These are phyloP conservation scores for Citrus reticulata DNA, from an alignment of 345 rosid species.

Conservation along the genomic window DNA sequence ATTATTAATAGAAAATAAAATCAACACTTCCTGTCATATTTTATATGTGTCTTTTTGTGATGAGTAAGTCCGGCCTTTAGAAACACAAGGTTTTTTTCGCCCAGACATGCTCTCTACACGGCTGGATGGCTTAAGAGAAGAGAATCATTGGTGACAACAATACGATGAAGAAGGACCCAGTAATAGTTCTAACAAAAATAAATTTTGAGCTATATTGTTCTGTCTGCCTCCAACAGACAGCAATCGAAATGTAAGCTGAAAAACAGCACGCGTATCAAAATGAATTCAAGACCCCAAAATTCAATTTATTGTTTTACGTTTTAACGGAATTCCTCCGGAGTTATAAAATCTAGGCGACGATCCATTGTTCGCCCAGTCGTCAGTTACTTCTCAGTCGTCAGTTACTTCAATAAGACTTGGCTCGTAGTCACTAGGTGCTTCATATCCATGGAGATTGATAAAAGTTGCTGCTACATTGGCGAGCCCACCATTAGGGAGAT, in stretches of 20 bases:
- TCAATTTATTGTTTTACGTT: slow-evolving; percentile 1
- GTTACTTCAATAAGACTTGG: slow-evolving; percentile 75
- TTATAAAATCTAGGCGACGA: neutral
- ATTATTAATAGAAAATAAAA: no score
- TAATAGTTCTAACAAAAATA: neutral
- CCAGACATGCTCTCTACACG: neutral
- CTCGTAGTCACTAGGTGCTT: slow-evolving; percentile 84
- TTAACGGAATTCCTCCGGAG: neutral
- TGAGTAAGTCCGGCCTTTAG: no score
- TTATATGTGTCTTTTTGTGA: no score
- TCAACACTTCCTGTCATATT: no score
- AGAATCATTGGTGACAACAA: neutral
- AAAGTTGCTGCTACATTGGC: slow-evolving; percentile 98
- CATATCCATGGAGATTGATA: slow-evolving; percentile 87
- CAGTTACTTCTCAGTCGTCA: slow-evolving; percentile 59
- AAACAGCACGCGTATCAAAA: neutral
- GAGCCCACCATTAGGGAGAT: slow-evolving; percentile 63
- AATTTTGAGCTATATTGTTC: neutral
- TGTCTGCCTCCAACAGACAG: neutral
- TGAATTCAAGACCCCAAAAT: neutral
- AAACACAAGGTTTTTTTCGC: no score
- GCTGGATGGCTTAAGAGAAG: neutral
- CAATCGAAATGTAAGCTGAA: neutral
- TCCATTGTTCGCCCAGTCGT: slow-evolving; percentile 14
- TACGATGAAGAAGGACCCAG: no score